Evolutionary conservation across 805 yeast species (phyloP).

Genomic region (Debaryomyces tyrocola): DNA sequence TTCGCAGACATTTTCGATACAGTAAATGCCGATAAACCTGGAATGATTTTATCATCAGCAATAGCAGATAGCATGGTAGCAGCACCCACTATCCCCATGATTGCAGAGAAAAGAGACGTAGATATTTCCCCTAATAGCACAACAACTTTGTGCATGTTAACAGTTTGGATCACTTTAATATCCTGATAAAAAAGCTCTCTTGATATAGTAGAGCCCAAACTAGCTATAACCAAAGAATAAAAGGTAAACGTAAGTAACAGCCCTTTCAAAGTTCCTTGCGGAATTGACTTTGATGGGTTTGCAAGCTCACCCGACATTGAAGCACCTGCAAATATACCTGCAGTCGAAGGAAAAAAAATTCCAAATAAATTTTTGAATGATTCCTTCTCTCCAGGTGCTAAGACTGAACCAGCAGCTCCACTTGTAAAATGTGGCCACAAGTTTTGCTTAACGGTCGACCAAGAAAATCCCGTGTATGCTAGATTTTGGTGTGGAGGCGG

Average conservation of each 20-base stretch:
- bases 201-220: conserved; percentile 80
- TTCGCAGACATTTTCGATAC: conserved; percentile 40
- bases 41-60: conserved; percentile 84
- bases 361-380: conserved; percentile 88
- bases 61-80: conserved; percentile 90
- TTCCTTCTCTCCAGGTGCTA: conserved; percentile 51
- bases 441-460: conserved; percentile 65
- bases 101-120: conserved; percentile 86
- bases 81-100: conserved; percentile 95
- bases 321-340: conserved; percentile 98
- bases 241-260: conserved; percentile 71
- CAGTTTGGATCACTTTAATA: conserved; percentile 81
- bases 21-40: conserved; percentile 62
- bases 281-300: conserved; percentile 86
- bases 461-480: conserved; percentile 70
- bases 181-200: conserved; percentile 74
- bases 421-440: conserved; percentile 77
- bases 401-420: conserved; percentile 90
- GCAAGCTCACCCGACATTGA: conserved; percentile 94
- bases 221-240: conserved; percentile 76
- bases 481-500: conserved; percentile 46
- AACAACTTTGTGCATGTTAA: conserved; percentile 64
- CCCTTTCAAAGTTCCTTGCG: conserved; percentile 91
- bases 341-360: conserved; percentile 96
- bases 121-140: conserved; percentile 88